Evolutionary conservation across 495 filamentous ascomycete genomes (phyloP), one percentile per base, ranked within the genome.

Genomic region (Lentithecium fluviatile): DNA sequence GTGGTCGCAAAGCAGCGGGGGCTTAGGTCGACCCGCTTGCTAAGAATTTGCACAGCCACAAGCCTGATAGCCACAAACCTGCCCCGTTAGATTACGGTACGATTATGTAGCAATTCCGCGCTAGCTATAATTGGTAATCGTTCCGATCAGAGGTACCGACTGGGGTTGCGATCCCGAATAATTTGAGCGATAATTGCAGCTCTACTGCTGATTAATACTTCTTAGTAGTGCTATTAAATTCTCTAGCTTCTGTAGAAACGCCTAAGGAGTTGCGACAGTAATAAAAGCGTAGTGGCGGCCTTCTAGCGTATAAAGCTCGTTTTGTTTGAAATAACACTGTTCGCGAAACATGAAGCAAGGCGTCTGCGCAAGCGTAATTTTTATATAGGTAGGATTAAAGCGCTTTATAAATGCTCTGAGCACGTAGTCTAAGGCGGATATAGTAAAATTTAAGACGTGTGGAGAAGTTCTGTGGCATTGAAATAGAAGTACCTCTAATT

Each of bases 121-220:
- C 58, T 62, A 62, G 58, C 51, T 46, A 55, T 38, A 62, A 62
- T 62, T 46, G 50, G 51, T 45, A 60, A 45, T 60, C 36, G 23
- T 52, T 26, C 38, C 47, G 23, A 53, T 60, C 38, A 52, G 46
- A 52, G 46, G 48, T 55, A 62, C 51, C 29, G 48, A 55, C 58
- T 55, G 23, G 43, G 58, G 25, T 62, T 29, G 58, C 43, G 21
- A 43, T 38, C 51, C 43, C 55, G 24, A 21, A 62, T 62, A 26
- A 62, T 46, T 45, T 48, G 38, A 58, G 42, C 24, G 45, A 43
- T 10, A 26, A 26, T 49, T 40, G 45, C 32, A 48, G 45, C 45
- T 26, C 37, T 58, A 58, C 32, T 49, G 55, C 55, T 58, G 37
- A 58, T 58, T 49, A 49, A 36, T 58, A 58, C 26, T 58, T 58